Evolutionary conservation across 176 grass and related monocot genomes (phyloP), one percentile per base, ranked within the genome.

Genomic region (Pharus latifolius): DNA sequence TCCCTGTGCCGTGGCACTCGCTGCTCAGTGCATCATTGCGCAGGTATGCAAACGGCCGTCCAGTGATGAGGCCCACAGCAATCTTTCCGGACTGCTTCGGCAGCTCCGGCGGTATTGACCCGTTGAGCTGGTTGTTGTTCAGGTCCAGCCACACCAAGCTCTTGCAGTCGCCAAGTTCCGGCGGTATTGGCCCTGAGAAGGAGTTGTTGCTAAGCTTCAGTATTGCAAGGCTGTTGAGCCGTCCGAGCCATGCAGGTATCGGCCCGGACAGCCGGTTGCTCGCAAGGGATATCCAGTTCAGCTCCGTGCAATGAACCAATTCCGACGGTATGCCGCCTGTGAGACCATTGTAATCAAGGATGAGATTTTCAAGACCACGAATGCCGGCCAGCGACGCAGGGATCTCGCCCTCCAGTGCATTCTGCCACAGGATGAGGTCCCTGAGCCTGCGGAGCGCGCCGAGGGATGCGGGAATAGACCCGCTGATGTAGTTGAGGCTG

Each of bases 391-490:
- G 79, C n/a, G 80, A 70, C 0, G 45, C 47, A 0, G 88, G 88
- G 52, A 91, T 91, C 35, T 76, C 59, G 10, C 88, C 88, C 42
- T 86, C 67, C 8, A 91, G 51, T 11, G 53, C 6, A 44, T 91
- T 91, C 50, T 77, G 79, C 88, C 83, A 91, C 75, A 91, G 33
- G 26, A 86, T 83, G 30, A 91, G 64, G 44, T 91, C 79, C 17
- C 33, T 51, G 31, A 91, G 75, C 0, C 60, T 57, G 22, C 34
- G 70, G 0, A 86, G 79, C 10, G 34, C 42, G n/a, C 78, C 82
- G 4, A 91, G 29, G 25, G 68, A 72, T 13, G 49, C 10, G 1
- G 88, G 88, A 34, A 91, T 80, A 32, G 56, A 56, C 46, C 84
- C 88, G 7, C 25, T 63, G 45, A 91, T 82, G 59, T 66, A 59